Evolutionary conservation across 73 alveolate species (phyloP), one percentile per base, ranked within the genome.

Genomic region (Stentor roeselii): DNA sequence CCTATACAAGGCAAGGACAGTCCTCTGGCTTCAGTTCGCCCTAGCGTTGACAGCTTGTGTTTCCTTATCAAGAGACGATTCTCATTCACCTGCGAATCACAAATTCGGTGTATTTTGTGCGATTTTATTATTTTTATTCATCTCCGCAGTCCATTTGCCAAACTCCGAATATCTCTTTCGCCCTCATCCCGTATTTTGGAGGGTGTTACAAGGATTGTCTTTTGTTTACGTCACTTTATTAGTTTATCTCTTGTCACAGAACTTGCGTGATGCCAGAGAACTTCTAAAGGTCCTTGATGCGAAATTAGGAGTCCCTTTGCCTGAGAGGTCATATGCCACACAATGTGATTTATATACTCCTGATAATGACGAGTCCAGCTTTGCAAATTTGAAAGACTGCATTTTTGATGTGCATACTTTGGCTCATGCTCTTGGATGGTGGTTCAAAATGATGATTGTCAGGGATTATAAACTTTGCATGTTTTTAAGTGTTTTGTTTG

Each of bases 141-240:
- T 88, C 75, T 60, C 90, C 21, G 41, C 92, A 3, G 75, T 78
- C 67, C 87, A 85, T 80, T 61, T 86, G 84, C 95, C 94, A 36
- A 92, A 92, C 67, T 42, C 94, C 3, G 82, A 36, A 2, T 39
- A 76, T 50, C 76, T 89, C 75, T 86, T 78, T 58, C 78, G 99
- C 75, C 99, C 99, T 3, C 99, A 95, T 67, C 98, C 99, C 3
- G 87, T 85, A 58, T 82, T 93, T 61, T 95, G 99, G 99, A 87
- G 99, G 80, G 78, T 93, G 86, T 84, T 95, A 34, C 86, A 88
- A 58, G 96, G 95, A 21, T 60, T 91, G 34, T 87, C 89, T 34
- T 50, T 90, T 37, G 58, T 85, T 60, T 95, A 93, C 78, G 34
- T 82, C 60, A 60, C 88, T 39, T 87, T 88, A 60, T 75, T 95